Evolutionary conservation across 768 basidiomycete species (phyloP), one percentile per base, ranked within the genome.

Genomic region (Cubamyces sp.): DNA sequence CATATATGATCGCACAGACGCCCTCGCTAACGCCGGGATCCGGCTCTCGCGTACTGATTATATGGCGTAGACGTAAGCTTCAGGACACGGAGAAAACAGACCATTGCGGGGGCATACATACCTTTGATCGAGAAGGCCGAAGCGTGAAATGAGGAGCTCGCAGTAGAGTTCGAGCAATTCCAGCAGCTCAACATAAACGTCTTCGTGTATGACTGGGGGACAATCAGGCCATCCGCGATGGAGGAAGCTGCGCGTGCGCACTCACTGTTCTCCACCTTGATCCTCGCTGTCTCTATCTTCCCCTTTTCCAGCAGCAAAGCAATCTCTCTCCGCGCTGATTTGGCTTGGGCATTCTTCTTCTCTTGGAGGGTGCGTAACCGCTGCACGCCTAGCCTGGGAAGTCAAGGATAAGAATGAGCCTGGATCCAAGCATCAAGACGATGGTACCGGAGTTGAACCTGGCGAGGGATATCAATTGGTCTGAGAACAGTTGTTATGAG

Each of bases 151-250:
- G 19, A 98, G 76, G n/a, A 96, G 83, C 71, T 99, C 97, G 65
- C 91, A 92, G 73, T 98, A 98, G 12, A 98, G 82, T 77, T 98
- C 96, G 26, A 99, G 79, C 5, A 98, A 79, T 70, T 99, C 96
- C 40, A 98, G 78, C 25, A 98, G 81, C 71, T 98, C 96, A 47
- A 93, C 78, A 70, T 92, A 83, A 47, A 93, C 83, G 70, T 94
- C 92, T 66, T 92, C 91, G 70, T 91, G 85, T 70, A 94, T 94
- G 57, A 94, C 90, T 88, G 66, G 14, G 34, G n/a, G 48, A 41
- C 37, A 9, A 42, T 48, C 21, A 56, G 51, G 16, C 16, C 43
- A 64, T 34, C n/a, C 47, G 57, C 21, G 45, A 46, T 4, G 23
- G 41, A 48, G 6, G 19, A 18, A 43, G 12, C 14, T 26, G 43